Conservation (phyloP, 257 asterid genomes). For the Fraxinus anomala region DNA sequence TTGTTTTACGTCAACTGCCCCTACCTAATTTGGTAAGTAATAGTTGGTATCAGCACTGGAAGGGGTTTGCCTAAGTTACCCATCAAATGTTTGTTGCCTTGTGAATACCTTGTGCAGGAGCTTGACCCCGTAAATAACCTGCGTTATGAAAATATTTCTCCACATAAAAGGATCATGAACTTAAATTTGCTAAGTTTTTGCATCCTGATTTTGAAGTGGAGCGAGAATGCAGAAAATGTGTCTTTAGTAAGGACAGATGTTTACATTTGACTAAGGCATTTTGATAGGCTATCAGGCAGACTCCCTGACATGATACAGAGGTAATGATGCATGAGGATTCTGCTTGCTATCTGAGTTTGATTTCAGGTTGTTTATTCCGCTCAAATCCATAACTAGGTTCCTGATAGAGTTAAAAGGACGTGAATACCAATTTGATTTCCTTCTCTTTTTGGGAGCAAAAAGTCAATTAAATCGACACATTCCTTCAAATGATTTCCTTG, state of each 20-base stretch:
- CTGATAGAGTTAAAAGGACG: slow-evolving; percentile 5
- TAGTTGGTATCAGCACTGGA: not conserved
- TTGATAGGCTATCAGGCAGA: not conserved
- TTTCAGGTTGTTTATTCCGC: slow-evolving; percentile 2
- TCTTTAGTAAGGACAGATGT: not conserved
- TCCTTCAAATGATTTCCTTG: slow-evolving; percentile 10
- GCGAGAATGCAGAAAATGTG: not conserved
- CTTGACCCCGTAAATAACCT: not conserved
- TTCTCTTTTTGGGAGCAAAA: slow-evolving; percentile 9
- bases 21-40: not conserved
- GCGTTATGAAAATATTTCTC: not conserved
- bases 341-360: slow-evolving; percentile 22
- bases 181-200: not conserved
- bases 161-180: not conserved
- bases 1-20: slow-evolving; percentile 13
- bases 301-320: slow-evolving; percentile 2
- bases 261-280: not conserved
- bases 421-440: slow-evolving; percentile 1
- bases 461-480: slow-evolving; percentile 11
- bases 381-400: slow-evolving; percentile 2
- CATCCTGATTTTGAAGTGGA: not conserved
- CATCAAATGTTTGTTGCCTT: not conserved
- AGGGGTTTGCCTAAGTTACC: not conserved
- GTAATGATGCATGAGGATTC: slow-evolving; percentile 12
- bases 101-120: not conserved